A percentile compares a stretch with the other conserved stretches of the same genome.
Evolutionary conservation across 176 grass and related monocot genomes (phyloP).

Genomic region (Paspalum vaginatum): DNA sequence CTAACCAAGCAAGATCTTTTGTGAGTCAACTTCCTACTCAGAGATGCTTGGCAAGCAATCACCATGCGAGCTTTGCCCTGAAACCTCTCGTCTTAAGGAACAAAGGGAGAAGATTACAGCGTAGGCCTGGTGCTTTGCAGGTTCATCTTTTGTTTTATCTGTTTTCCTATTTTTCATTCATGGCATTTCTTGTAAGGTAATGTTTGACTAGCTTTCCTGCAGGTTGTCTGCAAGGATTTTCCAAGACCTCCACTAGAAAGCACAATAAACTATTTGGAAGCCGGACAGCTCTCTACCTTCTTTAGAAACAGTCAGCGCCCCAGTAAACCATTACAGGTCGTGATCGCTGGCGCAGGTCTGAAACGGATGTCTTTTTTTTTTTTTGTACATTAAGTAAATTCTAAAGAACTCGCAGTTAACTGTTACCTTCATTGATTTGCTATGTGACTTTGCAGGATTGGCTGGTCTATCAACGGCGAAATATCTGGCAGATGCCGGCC

Average conservation of each 20-base stretch:
- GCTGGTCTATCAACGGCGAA: conserved; percentile 89
- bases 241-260: conserved; percentile 77
- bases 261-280: conserved; percentile 81
- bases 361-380: not conserved
- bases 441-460: conserved; percentile 58
- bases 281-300: conserved; percentile 74
- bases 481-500: conserved; percentile 92
- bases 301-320: conserved; percentile 57
- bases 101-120: conserved; percentile 40
- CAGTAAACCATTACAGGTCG: conserved; percentile 68
- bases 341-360: conserved; percentile 90
- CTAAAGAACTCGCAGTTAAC: not conserved
- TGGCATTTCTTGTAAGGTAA: not conserved
- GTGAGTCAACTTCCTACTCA: conserved; percentile 32
- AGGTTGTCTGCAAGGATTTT: conserved; percentile 76
- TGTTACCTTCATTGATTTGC: conserved; percentile 24
- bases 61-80: conserved; percentile 18
- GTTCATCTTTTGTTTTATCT: conserved; percentile 29
- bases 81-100: conserved; percentile 40
- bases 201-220: conserved; percentile 25
- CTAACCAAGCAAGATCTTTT: conserved; percentile 44
- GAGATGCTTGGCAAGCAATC: conserved; percentile 48
- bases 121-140: conserved; percentile 44
- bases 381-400: not conserved
- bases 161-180: not conserved